These are phyloP conservation scores for Botrytis medusae DNA, from an alignment of 2,329 filamentous ascomycete genomes.

Conservation along the genomic window DNA sequence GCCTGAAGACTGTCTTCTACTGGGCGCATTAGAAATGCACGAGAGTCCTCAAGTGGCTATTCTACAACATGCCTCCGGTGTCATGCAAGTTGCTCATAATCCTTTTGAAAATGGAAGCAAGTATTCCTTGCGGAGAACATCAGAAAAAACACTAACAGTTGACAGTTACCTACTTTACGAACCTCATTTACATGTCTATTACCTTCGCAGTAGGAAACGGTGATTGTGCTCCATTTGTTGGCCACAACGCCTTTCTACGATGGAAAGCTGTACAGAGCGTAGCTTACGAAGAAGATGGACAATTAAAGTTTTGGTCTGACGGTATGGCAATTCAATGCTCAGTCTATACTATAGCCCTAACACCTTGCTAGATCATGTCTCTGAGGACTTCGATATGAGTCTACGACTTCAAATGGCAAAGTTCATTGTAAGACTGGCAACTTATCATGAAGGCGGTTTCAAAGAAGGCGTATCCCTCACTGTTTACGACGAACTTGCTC, in stretches of 20 bases:
- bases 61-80: conserved; percentile 69
- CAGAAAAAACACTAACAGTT: not conserved
- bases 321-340: conserved; percentile 33
- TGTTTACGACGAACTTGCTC: conserved; percentile 68
- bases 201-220: conserved; percentile 68
- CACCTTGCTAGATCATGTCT: conserved; percentile 49
- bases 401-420: conserved; percentile 68
- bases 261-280: conserved; percentile 65
- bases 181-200: conserved; percentile 74
- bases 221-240: conserved; percentile 65
- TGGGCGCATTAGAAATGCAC: conserved; percentile 66
- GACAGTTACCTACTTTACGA: conserved; percentile 72
- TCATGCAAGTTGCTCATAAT: conserved; percentile 72
- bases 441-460: conserved; percentile 69
- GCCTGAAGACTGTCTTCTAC: conserved; percentile 31
- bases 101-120: conserved; percentile 68
- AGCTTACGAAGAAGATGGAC: conserved; percentile 54
- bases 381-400: conserved; percentile 76
- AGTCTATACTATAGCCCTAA: not conserved
- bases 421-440: conserved; percentile 66
- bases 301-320: conserved; percentile 38
- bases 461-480: conserved; percentile 73
- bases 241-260: conserved; percentile 73
- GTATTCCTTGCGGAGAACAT: not conserved
- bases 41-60: conserved; percentile 68